Evolutionary conservation across 2,329 filamentous ascomycete genomes (phyloP), one percentile per base, ranked within the genome.

Genomic region (Hortaea werneckii): DNA sequence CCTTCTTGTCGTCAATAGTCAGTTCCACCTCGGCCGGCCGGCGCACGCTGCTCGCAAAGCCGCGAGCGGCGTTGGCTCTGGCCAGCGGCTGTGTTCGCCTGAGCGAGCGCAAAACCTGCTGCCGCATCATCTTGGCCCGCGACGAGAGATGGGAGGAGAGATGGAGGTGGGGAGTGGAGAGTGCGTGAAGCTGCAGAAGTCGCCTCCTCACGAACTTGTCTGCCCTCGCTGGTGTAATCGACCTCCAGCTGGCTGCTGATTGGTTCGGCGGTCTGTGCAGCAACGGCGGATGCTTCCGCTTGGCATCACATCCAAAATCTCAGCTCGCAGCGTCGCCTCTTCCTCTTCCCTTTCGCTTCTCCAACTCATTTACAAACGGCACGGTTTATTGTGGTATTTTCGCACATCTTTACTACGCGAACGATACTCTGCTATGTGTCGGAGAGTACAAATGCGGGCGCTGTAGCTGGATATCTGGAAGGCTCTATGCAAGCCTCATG

Each of bases 1-100:
- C 84, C 73, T 95, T 94, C 77, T 95, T 95, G 66, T 90, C 92
- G 80, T 98, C 90, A 89, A 65, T 39, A 57, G 90, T 98, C 69
- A 98, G 80, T 78, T 95, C 88, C 64, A 98, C 89, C 76, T 96
- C 88, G 59, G 88, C 90, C 60, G 79, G 79, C 68, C 87, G 80
- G 70, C 78, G 79, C 64, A 78, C 71, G 58, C 86, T 88, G 61
- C 83, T 85, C 70, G 85, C 79, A 75, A 98, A 95, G 37, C 84
- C 74, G 72, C 88, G 82, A 67, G 65, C 61, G 69, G 67, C 54
- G 54, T 54, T 55, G 53, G 47, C 37, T 38, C 40, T 51, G 29
- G 48, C 48, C 50, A 70, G 67, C 63, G 69, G 69, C 63, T 72
- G 69, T 62, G 75, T 71, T 67, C 74, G 76, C 66, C 71, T 73